These are phyloP conservation scores for Ceratobasidium sp. DNA, from an alignment of 1,284 basidiomycete species.

Conservation along the genomic window DNA sequence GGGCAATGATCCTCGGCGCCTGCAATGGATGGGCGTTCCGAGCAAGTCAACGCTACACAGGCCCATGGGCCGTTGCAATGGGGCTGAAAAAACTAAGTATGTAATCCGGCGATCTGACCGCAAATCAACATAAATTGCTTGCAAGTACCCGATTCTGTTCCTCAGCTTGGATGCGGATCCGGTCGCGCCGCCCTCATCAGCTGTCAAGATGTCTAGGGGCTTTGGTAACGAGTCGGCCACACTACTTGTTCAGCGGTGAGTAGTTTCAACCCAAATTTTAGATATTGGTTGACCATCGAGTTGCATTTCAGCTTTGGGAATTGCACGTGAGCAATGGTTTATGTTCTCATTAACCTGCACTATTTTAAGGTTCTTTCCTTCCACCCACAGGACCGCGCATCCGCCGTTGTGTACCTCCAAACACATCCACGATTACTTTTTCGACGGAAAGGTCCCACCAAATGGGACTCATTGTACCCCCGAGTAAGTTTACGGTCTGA, in stretches of 20 bases:
- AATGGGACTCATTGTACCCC: conserved; percentile 44
- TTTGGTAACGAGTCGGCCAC: conserved; percentile 46
- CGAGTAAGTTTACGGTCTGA: background rate
- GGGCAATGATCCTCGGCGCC: conserved; percentile 33
- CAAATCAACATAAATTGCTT: background rate
- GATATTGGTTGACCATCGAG: background rate
- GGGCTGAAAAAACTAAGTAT: conserved; percentile 45
- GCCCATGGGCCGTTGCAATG: conserved; percentile 43
- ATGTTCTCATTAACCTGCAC: background rate
- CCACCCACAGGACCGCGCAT: conserved; percentile 42
- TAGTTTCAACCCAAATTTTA: background rate
- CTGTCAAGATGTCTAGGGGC: conserved; percentile 43
- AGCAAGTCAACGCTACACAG: conserved; percentile 42
- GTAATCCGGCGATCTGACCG: background rate
- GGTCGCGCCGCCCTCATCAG: conserved; percentile 46
- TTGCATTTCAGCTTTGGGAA: conserved; percentile 46
- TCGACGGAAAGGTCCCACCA: conserved; percentile 46
- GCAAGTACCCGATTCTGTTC: conserved; percentile 47
- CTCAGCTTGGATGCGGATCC: conserved; percentile 46
- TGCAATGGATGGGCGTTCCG: conserved; percentile 42
- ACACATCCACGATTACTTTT: conserved; percentile 45
- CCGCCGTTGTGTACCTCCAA: conserved; percentile 47
- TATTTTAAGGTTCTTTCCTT: background rate
- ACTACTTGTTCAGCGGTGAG: conserved; percentile 46
- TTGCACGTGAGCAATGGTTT: conserved; percentile 42